Evolutionary conservation across 73 alveolate species (phyloP), one percentile per base, ranked within the genome.

Genomic region (Paramecium primaurelia): DNA sequence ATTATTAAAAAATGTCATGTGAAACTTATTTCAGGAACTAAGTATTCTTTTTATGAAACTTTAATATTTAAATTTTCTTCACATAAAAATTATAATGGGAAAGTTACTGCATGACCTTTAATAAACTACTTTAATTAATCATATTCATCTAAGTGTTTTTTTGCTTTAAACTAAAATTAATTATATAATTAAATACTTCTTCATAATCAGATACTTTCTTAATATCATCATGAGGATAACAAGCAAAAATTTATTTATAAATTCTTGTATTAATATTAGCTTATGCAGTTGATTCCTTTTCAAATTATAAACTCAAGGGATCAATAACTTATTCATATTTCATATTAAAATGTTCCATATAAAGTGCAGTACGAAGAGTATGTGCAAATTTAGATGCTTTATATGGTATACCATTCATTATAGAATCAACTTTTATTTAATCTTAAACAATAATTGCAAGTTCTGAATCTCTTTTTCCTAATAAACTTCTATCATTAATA

Each of bases 401-500:
- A 49, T 71, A 36, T 9, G 54, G 71, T 26, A 58, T 0, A 3
- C 93, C 97, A 36, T 84, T 85, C 95, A 92, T 84, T 0, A 32
- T 60, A 34, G 85, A 22, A 12, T 37, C 71, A 10, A 92, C 45
- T 7, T 26, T 25, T 6, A 69, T 68, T 20, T 77, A 86, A 80
- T 93, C 96, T 89, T 95, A 93, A n/a, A 92, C 89, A 34, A 92
- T 59, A 18, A 92, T 84, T 51, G 98, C 98, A 77, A 92, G 93
- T 92, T 98, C 99, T 18, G 98, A 96, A 91, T 98, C 99, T 95
- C 99, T 96, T 0, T 87, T 75, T 1, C 99, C 99, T 40, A 94
- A 64, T 97, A 98, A 91, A 16, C 98, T 93, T 80, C 99, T 92
- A 92, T 98, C 99, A 96, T 98, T 98, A 28, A 98, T 96, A 94